These are phyloP conservation scores for Aspergillus nanangensis DNA, from an alignment of 495 filamentous ascomycete species.

Conservation along the genomic window DNA sequence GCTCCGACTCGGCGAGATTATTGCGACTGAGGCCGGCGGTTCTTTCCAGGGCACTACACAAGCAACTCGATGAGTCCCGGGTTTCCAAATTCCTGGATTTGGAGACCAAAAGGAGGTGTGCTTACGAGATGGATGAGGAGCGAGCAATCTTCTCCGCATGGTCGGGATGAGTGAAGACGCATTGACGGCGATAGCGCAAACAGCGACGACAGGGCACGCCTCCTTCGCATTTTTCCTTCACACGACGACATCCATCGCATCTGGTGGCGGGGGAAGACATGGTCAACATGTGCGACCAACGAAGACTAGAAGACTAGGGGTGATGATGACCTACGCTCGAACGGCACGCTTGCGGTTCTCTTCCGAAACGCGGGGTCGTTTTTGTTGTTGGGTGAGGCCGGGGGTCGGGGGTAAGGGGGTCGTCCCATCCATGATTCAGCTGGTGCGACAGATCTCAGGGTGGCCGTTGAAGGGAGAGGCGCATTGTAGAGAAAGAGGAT, in stretches of 20 bases:
- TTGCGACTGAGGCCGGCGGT: constrained; percentile 32
- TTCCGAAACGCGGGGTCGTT: constrained; percentile 44
- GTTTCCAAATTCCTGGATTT: too few species aligned
- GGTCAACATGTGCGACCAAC: neutral
- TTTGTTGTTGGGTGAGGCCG: constrained; percentile 29
- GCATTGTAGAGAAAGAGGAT: constrained; percentile 15
- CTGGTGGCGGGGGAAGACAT: constrained; percentile 14
- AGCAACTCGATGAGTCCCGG: neutral
- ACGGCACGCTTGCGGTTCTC: constrained; percentile 48
- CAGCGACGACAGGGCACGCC: constrained; percentile 48
- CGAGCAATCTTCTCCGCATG: constrained; percentile 31
- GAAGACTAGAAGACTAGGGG: too few species aligned
- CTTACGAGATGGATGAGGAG: constrained; percentile 37
- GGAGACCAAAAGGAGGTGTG: too few species aligned
- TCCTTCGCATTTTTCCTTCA: constrained; percentile 50
- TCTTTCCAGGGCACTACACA: constrained; percentile 31
- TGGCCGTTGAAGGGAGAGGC: constrained; percentile 7
- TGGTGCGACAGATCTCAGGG: constrained; percentile 14
- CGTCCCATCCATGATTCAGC: constrained; percentile 24
- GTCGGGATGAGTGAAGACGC: constrained; percentile 43
- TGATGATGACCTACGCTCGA: too few species aligned
- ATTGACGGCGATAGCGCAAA: constrained; percentile 43
- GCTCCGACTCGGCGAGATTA: constrained; percentile 41
- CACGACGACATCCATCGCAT: constrained; percentile 45
- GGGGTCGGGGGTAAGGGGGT: constrained; percentile 14